Percentiles rank a stretch among this genome's conserved stretches.
Evolutionary conservation across 257 asterid species (phyloP).

Genomic region (Verbascum thapsus): DNA sequence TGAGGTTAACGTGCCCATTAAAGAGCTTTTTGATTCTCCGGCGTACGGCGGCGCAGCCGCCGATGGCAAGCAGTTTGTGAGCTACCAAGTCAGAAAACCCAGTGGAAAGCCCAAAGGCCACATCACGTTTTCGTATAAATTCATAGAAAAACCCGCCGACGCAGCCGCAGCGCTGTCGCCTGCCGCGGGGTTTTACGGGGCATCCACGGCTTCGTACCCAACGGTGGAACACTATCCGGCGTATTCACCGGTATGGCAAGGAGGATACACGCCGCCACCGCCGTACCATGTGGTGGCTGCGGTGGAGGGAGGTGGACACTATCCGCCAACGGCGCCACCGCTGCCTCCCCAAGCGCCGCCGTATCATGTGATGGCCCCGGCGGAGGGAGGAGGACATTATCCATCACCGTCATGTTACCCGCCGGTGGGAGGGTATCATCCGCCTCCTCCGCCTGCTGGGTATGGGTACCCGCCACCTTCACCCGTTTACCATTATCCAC

Average conservation of each 20-base stretch:
- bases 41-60: slow-evolving; percentile 20
- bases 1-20: slow-evolving; percentile 60
- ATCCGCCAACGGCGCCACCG: slow-evolving; percentile 39
- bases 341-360: no score
- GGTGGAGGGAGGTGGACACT: slow-evolving; percentile 15
- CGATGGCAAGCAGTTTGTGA: slow-evolving; percentile 46
- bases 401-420: slow-evolving; percentile 33
- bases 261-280: slow-evolving; percentile 32
- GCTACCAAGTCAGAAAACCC: slow-evolving; percentile 80
- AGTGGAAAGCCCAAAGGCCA: slow-evolving; percentile 78
- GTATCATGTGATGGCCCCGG: neutral
- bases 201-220: slow-evolving; percentile 40
- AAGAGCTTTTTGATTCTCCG: slow-evolving; percentile 61
- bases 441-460: slow-evolving; percentile 29
- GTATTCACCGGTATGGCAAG: slow-evolving; percentile 31
- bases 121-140: slow-evolving; percentile 59
- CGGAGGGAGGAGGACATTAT: slow-evolving; percentile 24
- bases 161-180: slow-evolving; percentile 26
- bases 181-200: slow-evolving; percentile 13
- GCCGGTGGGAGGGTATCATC: slow-evolving; percentile 27
- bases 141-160: slow-evolving; percentile 34
- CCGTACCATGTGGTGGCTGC: neutral
- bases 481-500: slow-evolving; percentile 34
- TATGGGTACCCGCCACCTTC: slow-evolving; percentile 34
- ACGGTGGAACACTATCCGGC: slow-evolving; percentile 38